Evolutionary conservation across 805 yeast genomes (phyloP), one percentile per base, ranked within the genome.

Genomic region (Ogataea glucozyma): DNA sequence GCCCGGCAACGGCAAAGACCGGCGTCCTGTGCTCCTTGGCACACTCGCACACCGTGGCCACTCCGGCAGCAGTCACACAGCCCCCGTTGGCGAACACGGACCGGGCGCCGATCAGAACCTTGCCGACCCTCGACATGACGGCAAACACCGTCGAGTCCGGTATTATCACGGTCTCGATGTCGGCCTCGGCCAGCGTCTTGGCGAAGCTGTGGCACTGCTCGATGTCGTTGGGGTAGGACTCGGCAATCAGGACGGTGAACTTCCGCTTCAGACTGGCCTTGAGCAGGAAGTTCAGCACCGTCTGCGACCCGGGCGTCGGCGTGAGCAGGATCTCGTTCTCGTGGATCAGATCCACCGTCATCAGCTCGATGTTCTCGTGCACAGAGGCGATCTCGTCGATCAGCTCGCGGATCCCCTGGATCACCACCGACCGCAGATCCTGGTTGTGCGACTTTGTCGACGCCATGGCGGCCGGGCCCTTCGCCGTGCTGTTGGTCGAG

Each of bases 1-100:
- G 72, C 35, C 98, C 99, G 2, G 97, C 89, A 37, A 90, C 93
- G 1, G 93, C 90, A 62, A 93, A 85, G 4, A 93, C 98, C 0
- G 99, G 99, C n/a, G 97, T 91, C 60, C 81, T 78, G 64, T 87
- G 91, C 59, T 88, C 96, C 60, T 86, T 87, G 20, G 99, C 99
- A 67, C 96, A 87, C 66, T 90, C 96, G 53, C 95, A 90, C 9
- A 89, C 97, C 37, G 89, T 77, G 21, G 96, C 86, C 21, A 87
- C 96, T 40, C 99, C 99, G 1, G 95, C 80, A 19, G 85, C 79
- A 2, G 96, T 80, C 37, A 88, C 78, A 52, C 96, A 85, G 9
- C 98, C 97, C 47, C 99, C 99, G 60, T 93, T 93, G 40, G 96
- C 96, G 62, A 93, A 85, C 4, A 93, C 97, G 0, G 96, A 81